Percentiles rank a stretch among this genome's conserved stretches.
phyloP scores from a whole-genome alignment of 495 filamentous ascomycete species.

The Tuber calosporum region DNA sequence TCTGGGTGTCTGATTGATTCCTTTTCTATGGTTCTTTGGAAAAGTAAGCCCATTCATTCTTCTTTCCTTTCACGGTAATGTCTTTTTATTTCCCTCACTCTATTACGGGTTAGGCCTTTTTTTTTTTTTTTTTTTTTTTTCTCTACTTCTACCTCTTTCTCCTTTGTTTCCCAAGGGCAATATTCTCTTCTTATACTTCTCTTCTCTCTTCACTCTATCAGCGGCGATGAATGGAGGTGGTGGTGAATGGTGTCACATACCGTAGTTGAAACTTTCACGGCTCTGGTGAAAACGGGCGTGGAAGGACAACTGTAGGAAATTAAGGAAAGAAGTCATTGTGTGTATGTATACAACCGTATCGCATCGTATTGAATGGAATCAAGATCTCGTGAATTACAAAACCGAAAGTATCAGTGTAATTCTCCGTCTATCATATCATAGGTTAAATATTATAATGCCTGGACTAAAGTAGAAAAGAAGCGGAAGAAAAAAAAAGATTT shows the following conservation, averaged over 20 bases:
- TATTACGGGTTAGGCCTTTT: slow-evolving; percentile 13
- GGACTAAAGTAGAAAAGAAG: not conserved
- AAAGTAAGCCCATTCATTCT: not conserved
- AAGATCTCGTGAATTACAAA: not conserved
- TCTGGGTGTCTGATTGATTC: not conserved
- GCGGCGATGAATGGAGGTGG: not conserved
- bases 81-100: not conserved
- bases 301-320: not conserved
- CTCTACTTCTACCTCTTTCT: slow-evolving; percentile 9
- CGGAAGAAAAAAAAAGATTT: too few species aligned
- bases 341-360: not conserved
- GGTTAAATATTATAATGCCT: not conserved
- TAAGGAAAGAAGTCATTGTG: not conserved
- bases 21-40: not conserved
- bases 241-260: not conserved
- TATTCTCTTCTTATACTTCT: slow-evolving; percentile 30
- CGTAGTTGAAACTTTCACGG: not conserved
- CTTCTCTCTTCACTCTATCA: slow-evolving; percentile 10
- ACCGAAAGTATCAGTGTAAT: not conserved
- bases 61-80: not conserved
- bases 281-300: not conserved
- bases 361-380: not conserved
- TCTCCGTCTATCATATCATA: not conserved
- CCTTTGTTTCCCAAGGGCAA: slow-evolving; percentile 18
- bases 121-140: slow-evolving; percentile 10